These are phyloP conservation scores for Lichina pygmaea DNA, from an alignment of 495 filamentous ascomycete genomes.

Conservation along the genomic window DNA sequence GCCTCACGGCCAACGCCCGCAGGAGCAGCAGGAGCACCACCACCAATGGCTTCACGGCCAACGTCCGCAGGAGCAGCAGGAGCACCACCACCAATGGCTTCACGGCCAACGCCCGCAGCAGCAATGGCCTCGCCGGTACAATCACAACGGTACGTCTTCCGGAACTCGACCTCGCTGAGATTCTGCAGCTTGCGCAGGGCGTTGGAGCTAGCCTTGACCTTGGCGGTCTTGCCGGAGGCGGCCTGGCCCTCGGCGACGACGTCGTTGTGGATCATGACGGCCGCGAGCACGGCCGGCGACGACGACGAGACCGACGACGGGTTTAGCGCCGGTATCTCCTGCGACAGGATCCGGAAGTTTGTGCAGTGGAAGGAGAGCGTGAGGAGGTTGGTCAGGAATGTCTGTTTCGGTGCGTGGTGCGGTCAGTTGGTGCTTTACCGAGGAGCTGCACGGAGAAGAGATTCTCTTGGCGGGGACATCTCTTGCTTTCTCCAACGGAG, in stretches of 20 bases:
- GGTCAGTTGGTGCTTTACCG: not conserved
- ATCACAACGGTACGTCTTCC: slow-evolving; percentile 28
- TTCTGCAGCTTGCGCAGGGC: slow-evolving; percentile 31
- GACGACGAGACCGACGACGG: slow-evolving; percentile 14
- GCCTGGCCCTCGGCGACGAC: slow-evolving; percentile 34
- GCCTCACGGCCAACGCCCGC: not conserved
- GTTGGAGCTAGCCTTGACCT: slow-evolving; percentile 40
- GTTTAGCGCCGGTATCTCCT: slow-evolving; percentile 14
- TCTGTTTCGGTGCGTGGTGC: slow-evolving; percentile 12
- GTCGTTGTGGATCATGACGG: slow-evolving; percentile 47
- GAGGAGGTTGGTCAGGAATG: slow-evolving; percentile 24
- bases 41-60: not conserved
- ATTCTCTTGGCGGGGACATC: not conserved
- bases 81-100: not conserved
- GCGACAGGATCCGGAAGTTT: slow-evolving; percentile 26
- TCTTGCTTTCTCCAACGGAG: not conserved
- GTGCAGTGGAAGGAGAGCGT: slow-evolving; percentile 22
- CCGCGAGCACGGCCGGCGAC: slow-evolving; percentile 30
- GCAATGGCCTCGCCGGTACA: slow-evolving; percentile 14
- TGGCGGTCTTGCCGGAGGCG: slow-evolving; percentile 40
- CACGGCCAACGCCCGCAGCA: not conserved
- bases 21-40: not conserved
- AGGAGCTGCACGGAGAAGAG: not conserved
- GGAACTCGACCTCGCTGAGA: slow-evolving; percentile 30
- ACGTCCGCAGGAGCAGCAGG: not conserved